These are phyloP conservation scores for Gossypium stocksii DNA, from an alignment of 345 rosid genomes.

Conservation along the genomic window DNA sequence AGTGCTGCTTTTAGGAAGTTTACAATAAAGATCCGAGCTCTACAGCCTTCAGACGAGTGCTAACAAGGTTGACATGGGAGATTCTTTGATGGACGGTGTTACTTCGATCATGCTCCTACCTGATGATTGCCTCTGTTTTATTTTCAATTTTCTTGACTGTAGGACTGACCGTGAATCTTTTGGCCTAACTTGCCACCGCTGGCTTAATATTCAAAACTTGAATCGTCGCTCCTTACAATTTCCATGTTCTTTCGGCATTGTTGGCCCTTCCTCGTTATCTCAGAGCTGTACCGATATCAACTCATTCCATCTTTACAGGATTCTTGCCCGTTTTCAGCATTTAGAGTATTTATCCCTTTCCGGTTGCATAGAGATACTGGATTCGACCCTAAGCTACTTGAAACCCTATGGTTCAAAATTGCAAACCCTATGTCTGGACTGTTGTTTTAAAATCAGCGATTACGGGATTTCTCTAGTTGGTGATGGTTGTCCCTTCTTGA, in stretches of 20 bases:
- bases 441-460: constrained; percentile 61
- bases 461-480: constrained; percentile 46
- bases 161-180: constrained; percentile 59
- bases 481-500: constrained; percentile 45
- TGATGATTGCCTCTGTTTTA: constrained; percentile 67
- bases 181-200: constrained; percentile 64
- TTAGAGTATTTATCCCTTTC: constrained; percentile 53
- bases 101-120: constrained; percentile 53
- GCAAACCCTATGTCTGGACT: constrained; percentile 50
- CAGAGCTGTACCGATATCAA: constrained; percentile 26
- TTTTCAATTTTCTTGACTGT: constrained; percentile 46
- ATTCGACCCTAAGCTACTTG: constrained; percentile 47
- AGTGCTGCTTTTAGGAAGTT: constrained; percentile 41
- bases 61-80: constrained; percentile 40
- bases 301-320: constrained; percentile 44
- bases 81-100: constrained; percentile 24
- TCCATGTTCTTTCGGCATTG: constrained; percentile 41
- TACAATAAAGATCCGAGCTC: constrained; percentile 43
- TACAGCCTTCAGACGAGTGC: constrained; percentile 50
- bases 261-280: constrained; percentile 30
- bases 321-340: constrained; percentile 64
- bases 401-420: constrained; percentile 45
- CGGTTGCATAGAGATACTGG: constrained; percentile 55
- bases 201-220: constrained; percentile 61
- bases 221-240: constrained; percentile 49